phyloP scores from a whole-genome alignment of 352 stramenopile species.

The Pythium apleroticum region DNA sequence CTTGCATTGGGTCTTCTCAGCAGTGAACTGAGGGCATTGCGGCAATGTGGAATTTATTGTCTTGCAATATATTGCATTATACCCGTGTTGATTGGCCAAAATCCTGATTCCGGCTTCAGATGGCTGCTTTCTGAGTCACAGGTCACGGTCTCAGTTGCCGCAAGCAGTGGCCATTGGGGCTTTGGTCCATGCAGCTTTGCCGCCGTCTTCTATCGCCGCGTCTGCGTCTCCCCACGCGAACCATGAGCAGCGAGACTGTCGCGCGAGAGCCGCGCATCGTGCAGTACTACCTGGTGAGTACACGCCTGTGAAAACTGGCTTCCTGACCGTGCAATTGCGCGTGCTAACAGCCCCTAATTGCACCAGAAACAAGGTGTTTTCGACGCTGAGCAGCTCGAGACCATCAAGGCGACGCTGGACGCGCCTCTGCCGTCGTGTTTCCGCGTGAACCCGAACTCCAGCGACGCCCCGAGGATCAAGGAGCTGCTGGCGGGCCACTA shows the following conservation, averaged over 20 bases:
- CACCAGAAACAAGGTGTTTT: slow-evolving; percentile 65
- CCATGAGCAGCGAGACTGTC: slow-evolving; percentile 11
- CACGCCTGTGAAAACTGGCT: background rate
- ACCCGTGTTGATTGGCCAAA: slow-evolving; percentile 12
- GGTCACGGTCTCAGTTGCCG: background rate
- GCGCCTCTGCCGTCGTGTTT: slow-evolving; percentile 70
- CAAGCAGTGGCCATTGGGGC: slow-evolving; percentile 1
- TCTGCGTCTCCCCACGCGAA: background rate
- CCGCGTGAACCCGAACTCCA: slow-evolving; percentile 54
- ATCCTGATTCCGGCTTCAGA: background rate
- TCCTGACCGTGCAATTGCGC: background rate
- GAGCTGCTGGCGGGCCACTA: slow-evolving; percentile 47
- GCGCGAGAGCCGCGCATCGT: slow-evolving; percentile 35
- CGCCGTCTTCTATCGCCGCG: slow-evolving; percentile 1
- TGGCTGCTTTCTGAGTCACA: slow-evolving; percentile 2
- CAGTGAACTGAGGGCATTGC: too few relatives aligned
- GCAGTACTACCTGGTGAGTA: slow-evolving; percentile 66
- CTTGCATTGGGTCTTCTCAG: too few relatives aligned
- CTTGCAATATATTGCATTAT: background rate
- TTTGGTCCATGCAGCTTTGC: slow-evolving; percentile 1
- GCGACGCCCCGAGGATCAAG: slow-evolving; percentile 41
- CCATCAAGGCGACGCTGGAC: slow-evolving; percentile 50
- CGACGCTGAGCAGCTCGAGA: slow-evolving; percentile 33
- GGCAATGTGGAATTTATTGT: background rate
- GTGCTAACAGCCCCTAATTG: background rate